Evolutionary conservation across 129 eudicot species (phyloP), one percentile per base, ranked within the genome.

Genomic region (Tanacetum coccineum): DNA sequence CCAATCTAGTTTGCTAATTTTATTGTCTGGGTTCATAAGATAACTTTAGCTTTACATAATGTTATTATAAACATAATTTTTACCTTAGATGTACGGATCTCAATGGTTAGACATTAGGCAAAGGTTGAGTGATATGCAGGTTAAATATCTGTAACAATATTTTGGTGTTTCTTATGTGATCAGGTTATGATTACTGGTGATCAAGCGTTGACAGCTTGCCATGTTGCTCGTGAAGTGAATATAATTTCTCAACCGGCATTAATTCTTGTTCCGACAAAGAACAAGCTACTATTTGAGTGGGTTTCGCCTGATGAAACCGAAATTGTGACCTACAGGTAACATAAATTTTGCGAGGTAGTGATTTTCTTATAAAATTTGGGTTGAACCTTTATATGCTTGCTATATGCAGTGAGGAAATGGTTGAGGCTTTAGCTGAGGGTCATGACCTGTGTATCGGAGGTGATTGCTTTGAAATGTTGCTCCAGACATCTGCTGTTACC

Each of bases 171-270:
- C 25, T 59, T 56, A 48, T 63, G 20, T 58, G 70, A 42, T 30
- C 55, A 91, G 98, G 90, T 88, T 65, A 92, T 92, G 98, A 92
- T 92, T 60, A 92, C 98, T 60, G 98, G 98, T 57, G 98, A 92
- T 77, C 98, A 92, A 84, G 98, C 98, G 64, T 75, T 92, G 83
- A 92, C 98, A 8, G 98, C 98, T 78, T 92, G 98, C 75, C 98
- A 92, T 76, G 98, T 92, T 76, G 98, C 96, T 65, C 79, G 80
- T 32, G 80, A 88, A 88, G 98, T 92, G 78, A 71, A 92, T 70
- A 92, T 92, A 47, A 74, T 92, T 18, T 83, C 96, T 13, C 79
- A 86, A 66, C 95, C 98, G 14, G 83, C 87, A 8, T 83, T 92
- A 68, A 88, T 92, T 83, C 95, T 92, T 56, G 76, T 67, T 15